phyloP scores from a whole-genome alignment of 2,329 filamentous ascomycete species.

The Rutstroemia sp. region DNA sequence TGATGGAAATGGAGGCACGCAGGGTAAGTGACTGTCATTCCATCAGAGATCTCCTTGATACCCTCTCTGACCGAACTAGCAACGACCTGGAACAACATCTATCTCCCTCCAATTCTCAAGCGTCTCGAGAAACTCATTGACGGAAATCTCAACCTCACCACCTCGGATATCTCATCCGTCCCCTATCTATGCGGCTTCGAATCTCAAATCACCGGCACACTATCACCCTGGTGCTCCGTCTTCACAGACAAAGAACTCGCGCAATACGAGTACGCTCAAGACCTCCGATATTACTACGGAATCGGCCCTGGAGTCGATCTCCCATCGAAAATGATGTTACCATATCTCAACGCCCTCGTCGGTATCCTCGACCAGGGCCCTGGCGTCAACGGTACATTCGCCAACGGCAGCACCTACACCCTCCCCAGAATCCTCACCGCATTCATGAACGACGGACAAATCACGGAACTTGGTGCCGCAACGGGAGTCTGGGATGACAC shows the following conservation, averaged over 20 bases:
- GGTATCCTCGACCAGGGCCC: slow-evolving; percentile 46
- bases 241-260: slow-evolving; percentile 55
- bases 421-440: slow-evolving; percentile 51
- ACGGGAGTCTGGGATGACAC: slow-evolving; percentile 51
- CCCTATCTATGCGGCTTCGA: slow-evolving; percentile 68
- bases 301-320: slow-evolving; percentile 49
- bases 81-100: neutral
- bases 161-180: slow-evolving; percentile 48
- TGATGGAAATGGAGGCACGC: slow-evolving; percentile 43
- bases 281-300: slow-evolving; percentile 62
- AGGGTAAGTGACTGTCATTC: slow-evolving; percentile 19
- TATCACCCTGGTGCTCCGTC: slow-evolving; percentile 55
- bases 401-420: slow-evolving; percentile 39
- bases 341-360: slow-evolving; percentile 48
- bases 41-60: neutral
- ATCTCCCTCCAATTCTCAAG: slow-evolving; percentile 1
- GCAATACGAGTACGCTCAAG: slow-evolving; percentile 60
- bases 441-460: slow-evolving; percentile 61
- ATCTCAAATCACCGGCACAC: slow-evolving; percentile 54
- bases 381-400: slow-evolving; percentile 38
- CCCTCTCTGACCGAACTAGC: neutral
- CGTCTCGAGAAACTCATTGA: neutral
- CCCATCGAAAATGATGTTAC: slow-evolving; percentile 52
- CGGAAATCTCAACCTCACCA: slow-evolving; percentile 47
- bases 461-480: slow-evolving; percentile 52